Base-by-base conservation (phyloP, 441 rosid genomes). In the Aquilaria agallochum region DNA sequence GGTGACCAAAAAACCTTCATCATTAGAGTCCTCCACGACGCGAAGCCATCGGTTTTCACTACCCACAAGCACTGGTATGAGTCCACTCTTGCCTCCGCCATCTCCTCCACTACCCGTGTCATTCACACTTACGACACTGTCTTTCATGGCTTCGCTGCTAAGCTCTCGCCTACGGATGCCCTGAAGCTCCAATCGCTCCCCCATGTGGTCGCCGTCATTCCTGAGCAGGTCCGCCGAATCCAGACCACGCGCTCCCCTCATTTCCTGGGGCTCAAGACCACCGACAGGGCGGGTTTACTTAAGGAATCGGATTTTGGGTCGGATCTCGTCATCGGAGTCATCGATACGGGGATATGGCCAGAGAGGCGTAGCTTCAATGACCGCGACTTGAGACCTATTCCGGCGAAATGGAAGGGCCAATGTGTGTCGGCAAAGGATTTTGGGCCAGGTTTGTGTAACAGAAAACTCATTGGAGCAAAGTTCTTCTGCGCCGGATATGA, bases 301-400 rank as follows among this genome's bases (percentile, higher is more conserved):
- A 87, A 89, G 61, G 96, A 89, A 33, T 92, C 98, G 0, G 95
- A 92, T 64, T 93, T 86, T 67, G 98, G 98, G 31, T 93, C 98
- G 63, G 96, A 93, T 77, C 96, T 93, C 32, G 96, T 93, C 45
- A 76, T 93, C 32, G 98, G 83, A 4, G 94, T 93, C 44, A 68
- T 93, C 40, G 94, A 93, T 68, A 93, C 98, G 2, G 98, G 97
- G 27, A 80, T 93, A 54, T 88, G 90, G 90, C 98, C 98, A 0
- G 90, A 90, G 59, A 68, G 86, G 1, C 81, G 80, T 31, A 88
- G 96, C 76, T 91, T 88, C 68, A 75, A 85, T 56, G 95, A 85
- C 80, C 76, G 79, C 27, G 83, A 74, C 58, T 81, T 90, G 47
- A 88, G 75, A 8, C 87, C 84, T 3, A 71, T 88, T 3, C 95